phyloP scores from a whole-genome alignment of 257 asterid genomes.

The Solanum piurae region DNA sequence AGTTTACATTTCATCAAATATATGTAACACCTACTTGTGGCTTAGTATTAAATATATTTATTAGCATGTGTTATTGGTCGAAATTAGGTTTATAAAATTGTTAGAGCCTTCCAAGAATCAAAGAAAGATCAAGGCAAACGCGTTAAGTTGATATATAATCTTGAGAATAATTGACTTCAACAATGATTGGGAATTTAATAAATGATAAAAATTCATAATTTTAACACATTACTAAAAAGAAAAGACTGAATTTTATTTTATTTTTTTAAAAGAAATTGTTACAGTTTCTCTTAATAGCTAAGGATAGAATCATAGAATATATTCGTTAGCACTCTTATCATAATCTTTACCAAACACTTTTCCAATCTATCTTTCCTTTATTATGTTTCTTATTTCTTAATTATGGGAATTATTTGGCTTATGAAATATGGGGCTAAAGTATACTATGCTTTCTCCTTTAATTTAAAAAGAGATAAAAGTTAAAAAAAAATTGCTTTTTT shows the following conservation, averaged over 20 bases:
- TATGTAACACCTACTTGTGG: not conserved
- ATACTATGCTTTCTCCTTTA: not conserved
- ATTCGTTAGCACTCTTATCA: slow-evolving; percentile 2
- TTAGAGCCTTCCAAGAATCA: not conserved
- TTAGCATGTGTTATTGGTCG: not conserved
- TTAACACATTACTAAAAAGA: not conserved
- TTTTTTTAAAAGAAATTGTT: not conserved
- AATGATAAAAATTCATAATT: not conserved
- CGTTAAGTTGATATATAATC: not conserved
- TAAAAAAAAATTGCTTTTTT: not conserved
- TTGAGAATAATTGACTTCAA: not conserved
- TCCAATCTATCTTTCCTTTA: not conserved
- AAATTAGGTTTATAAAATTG: not conserved
- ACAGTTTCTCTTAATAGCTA: not conserved
- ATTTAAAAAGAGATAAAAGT: not conserved
- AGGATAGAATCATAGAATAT: slow-evolving; percentile 1
- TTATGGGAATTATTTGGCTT: not conserved
- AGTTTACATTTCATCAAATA: not conserved
- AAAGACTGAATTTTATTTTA: not conserved
- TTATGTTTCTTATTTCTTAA: not conserved
- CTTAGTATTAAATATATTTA: not conserved
- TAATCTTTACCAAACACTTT: not conserved
- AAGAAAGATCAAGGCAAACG: not conserved
- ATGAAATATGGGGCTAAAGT: not conserved
- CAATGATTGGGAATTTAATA: not conserved